Base-by-base conservation (phyloP, 805 yeast species). In the Pichia scutulata region DNA sequence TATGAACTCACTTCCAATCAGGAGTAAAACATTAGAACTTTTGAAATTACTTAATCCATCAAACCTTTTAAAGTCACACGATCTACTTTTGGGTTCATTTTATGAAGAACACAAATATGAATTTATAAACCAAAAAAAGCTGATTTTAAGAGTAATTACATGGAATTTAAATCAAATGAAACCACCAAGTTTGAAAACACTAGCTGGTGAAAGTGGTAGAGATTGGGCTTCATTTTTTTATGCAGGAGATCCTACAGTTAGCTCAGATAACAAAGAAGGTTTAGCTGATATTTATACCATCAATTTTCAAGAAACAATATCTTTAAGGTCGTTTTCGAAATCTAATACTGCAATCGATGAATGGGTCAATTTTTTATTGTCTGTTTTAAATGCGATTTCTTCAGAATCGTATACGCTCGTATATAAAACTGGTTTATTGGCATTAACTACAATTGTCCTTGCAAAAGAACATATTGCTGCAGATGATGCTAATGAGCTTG, bases 231-330 rank as follows among this genome's bases (percentile, higher is more conserved):
- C 50, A 0, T 50, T 50, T 43, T 50, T 50, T 36, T 50, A 46
- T 50, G 50, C 52, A 1, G 52, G 47, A 7, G 52, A 50, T 46
- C 13, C 41, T 39, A 25, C 50, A 7, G n/a, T 39, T 4, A 28
- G 14, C 8, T 30, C 47, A 12, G 9, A 14, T 9, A 43, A 46
- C 39, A 42, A 26, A 21, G 45, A 45, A 28, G 52, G 52, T 14
- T 47, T 44, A 21, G 56, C 57, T 13, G 76, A 72, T 53, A 42
- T 78, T 1, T 70, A 72, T 48, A 64, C 75, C 7, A 53, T 78
- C 6, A 72, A 73, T 7, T 64, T 78, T 42, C 83, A 78, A 57
- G 83, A 78, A 55, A 70, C 79, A 0, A 68, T 78, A 3, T 74
- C 80, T 3, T 61, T 77, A 44, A 70, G 68, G n/a, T 71, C 78